Evolutionary conservation across 345 rosid genomes (phyloP), one percentile per base, ranked within the genome.

Genomic region (Rhizophora mangle): DNA sequence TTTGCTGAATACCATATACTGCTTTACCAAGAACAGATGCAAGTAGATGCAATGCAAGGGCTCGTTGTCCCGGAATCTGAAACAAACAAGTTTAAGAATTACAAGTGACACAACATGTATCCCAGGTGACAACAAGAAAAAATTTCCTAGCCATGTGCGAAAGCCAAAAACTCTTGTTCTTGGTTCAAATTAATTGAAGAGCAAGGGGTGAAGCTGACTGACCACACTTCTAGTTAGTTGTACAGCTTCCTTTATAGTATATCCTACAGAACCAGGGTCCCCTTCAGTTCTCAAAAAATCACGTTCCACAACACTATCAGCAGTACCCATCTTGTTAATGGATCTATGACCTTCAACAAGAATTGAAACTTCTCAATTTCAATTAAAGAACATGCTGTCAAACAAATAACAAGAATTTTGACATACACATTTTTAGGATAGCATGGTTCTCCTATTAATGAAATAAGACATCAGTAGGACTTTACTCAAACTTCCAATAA

Each of bases 231-330:
- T 84, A 49, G 90, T 74, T 22, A 91, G 94, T 10, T 88, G 75
- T 60, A 89, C 82, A 6, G 95, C 95, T 88, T 94, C 97, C 81
- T 80, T 88, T 78, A 89, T 87, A 7, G 98, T 86, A 81, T 91
- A 91, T 47, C 98, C 97, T 21, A 80, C 84, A 47, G 93, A 96
- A 31, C 87, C 96, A 63, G 98, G 98, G 70, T 94, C 96, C 26
- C 98, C 98, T 54, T 89, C 97, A 76, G 95, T 88, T 65, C 95
- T 82, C 76, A 94, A 76, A 74, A 81, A 79, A 82, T 94, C 97
- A 16, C 98, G 93, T 47, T 84, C 91, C 70, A 72, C 75, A 64
- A 86, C 88, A 85, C 69, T 73, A 74, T 76, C 82, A 83, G 51
- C 62, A 64, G 68, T 72, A 56, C 57, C 63, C 81, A 64, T 65